Conservation (phyloP, 2,329 filamentous ascomycete species). For the Scortechinia acanthostroma region DNA sequence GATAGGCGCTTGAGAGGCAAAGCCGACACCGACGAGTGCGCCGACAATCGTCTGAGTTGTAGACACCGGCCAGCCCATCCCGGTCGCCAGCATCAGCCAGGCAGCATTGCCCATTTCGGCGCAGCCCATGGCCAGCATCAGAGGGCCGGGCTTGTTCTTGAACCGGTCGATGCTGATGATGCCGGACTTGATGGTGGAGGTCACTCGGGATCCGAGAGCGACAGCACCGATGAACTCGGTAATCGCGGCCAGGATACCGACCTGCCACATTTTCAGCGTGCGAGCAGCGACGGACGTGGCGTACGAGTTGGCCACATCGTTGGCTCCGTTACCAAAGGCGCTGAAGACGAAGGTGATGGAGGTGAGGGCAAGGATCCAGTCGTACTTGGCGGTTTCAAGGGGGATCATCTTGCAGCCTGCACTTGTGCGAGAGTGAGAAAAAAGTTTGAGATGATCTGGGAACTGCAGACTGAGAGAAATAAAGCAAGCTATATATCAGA, state of each 20-base stretch:
- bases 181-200: constrained; percentile 30
- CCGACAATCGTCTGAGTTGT: constrained; percentile 29
- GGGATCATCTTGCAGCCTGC: neutral
- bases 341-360: constrained; percentile 7
- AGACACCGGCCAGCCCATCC: constrained; percentile 25
- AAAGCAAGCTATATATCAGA: too few relatives aligned
- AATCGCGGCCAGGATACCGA: constrained; percentile 34
- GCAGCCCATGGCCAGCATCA: constrained; percentile 28
- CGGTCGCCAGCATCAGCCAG: constrained; percentile 24
- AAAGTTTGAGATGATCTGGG: too few relatives aligned
- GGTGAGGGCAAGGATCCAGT: constrained; percentile 8
- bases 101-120: constrained; percentile 21
- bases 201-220: constrained; percentile 35
- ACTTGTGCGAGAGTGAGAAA: too few relatives aligned
- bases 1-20: constrained; percentile 19
- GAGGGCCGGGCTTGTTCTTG: constrained; percentile 17
- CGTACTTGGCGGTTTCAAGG: neutral
- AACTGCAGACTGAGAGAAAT: too few relatives aligned
- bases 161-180: constrained; percentile 29
- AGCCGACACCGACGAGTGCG: constrained; percentile 19
- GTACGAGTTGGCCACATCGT: constrained; percentile 47
- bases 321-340: constrained; percentile 17
- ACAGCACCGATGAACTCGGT: constrained; percentile 45
- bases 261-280: constrained; percentile 41
- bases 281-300: constrained; percentile 40